Base-by-base conservation (phyloP, 1,284 basidiomycete species). In the Rhodotorula sp. region DNA sequence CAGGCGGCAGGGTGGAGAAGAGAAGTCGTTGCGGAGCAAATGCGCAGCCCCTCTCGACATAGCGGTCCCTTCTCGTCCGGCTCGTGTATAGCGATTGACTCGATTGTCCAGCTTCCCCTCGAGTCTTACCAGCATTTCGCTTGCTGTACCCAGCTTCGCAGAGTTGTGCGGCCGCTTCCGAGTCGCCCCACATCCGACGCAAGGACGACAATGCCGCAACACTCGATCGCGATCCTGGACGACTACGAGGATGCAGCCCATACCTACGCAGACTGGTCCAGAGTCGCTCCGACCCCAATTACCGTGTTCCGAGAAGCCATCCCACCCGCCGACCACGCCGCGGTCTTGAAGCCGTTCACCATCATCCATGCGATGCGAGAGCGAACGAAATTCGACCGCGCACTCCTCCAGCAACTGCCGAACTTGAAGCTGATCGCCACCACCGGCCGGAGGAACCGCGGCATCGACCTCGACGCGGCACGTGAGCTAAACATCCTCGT, bases 301-400 rank as follows among this genome's bases (percentile, higher is more conserved):
- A 77, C 73, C 31, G 59, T 74, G 26, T 77, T 84, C 79, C 81
- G 81, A 5, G 84, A 87, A 61, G 86, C 87, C 1, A 79, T 88
- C 49, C 77, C 79, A 19, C 84, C 86, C 67, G 83, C 85, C 78
- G 79, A 79, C 28, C 82, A 89, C 4, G 84, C 83, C 3, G 76
- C 83, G 56, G 82, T 86, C 57, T 82, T 89, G 54, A 74, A 83
- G 59, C 82, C 83, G 1, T 89, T 85, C 79, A 79, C 85, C 8
- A 84, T 89, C 52, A 83, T 89, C n/a, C 86, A 85, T 77, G 84
- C 87, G 5, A 89, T 89, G 87, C 83, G 88, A 66, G 88, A 89
- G 78, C 82, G 88, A 49, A 89, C 88, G 0, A 86, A 85, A 69
- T 85, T 90, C 75, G 77, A 82, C 12, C 79, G 82, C 15, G 81